Percentiles rank a stretch among this genome's conserved stretches.
Conservation (phyloP, 2,329 filamentous ascomycete genomes). For the Hypocrella siamensis region DNA sequence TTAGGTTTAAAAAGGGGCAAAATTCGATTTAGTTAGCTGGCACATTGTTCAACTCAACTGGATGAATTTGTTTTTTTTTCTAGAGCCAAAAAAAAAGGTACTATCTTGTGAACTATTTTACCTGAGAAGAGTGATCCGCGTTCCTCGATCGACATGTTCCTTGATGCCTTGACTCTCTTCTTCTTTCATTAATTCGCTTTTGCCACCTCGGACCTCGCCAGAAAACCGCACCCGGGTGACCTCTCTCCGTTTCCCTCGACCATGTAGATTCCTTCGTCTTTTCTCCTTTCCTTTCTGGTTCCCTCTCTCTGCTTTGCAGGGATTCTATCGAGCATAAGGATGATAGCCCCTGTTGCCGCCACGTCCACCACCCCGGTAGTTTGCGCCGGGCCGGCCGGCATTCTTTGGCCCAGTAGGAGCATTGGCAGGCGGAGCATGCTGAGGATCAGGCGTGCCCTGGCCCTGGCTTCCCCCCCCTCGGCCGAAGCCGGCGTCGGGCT, state of each 20-base stretch:
- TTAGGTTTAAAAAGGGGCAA: too few species aligned
- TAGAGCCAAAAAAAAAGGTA: too few species aligned
- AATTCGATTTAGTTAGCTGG: too few species aligned
- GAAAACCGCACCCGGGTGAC: too few species aligned
- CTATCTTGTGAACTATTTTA: too few species aligned
- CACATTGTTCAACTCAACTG: too few species aligned
- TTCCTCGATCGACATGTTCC: too few species aligned
- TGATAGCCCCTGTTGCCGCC: conserved; percentile 64
- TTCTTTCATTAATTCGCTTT: too few species aligned
- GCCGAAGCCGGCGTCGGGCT: conserved; percentile 45
- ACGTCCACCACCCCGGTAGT: conserved; percentile 81
- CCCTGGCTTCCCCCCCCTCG: conserved; percentile 22
- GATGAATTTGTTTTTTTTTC: too few species aligned
- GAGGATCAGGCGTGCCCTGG: conserved; percentile 24
- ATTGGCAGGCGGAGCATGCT: conserved; percentile 34
- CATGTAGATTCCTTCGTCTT: background rate
- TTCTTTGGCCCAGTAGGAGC: conserved; percentile 94
- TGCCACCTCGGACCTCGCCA: too few species aligned
- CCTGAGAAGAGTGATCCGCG: too few species aligned
- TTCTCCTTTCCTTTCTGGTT: background rate
- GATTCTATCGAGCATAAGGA: conserved; percentile 42
- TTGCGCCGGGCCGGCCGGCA: conserved; percentile 76
- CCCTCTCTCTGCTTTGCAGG: background rate
- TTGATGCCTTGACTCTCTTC: too few species aligned
- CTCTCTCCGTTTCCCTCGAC: background rate